Base-by-base conservation (phyloP, 768 basidiomycete species). In the Termitomyces sp. region DNA sequence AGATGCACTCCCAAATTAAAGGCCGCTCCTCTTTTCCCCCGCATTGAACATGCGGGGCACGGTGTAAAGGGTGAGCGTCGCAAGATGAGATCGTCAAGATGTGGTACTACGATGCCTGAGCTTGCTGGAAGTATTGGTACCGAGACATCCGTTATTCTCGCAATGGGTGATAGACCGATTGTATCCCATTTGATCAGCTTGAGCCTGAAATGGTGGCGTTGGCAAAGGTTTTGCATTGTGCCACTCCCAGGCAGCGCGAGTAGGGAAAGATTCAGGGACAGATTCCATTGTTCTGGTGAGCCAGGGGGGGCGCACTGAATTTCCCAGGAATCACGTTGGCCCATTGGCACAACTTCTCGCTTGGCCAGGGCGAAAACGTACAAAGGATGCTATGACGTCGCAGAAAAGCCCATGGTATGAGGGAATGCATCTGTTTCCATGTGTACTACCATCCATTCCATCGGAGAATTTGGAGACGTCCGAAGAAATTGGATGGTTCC, bases 241-340 rank as follows among this genome's bases (percentile, higher is more conserved):
- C 57, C 50, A 48, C 55, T 52, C 26, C 48, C 48, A 58, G 48
- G 43, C 28, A 58, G 52, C 61, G 50, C 56, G 58, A 49, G 61
- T 51, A 48, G 13, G n/a, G 30, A 51, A 14, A 20, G 23, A 18
- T 16, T 9, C 20, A 30, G 40, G 30, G 36, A 52, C 30, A 40
- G 18, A 43, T 8, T 26, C 44, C 33, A 38, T 36, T 28, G 16
- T 28, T 36, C 44, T 54, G 52, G 52, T 49, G 18, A 48, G 36
- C 47, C 38, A 40, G 23, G 60, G 32, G 48, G 48, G 50, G 38
- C 56, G 50, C 55, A 33, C 35, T 8, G 32, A 36, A 33, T 56
- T 28, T 41, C n/a, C 18, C 3, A 12, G 33, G 30, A 41, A 30
- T 40, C 23, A 36, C 43, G 10, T 28, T 30, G 20, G 23, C 14